Evolutionary conservation across 2,329 filamentous ascomycete genomes (phyloP).

Genomic region (Microdochium nivale): DNA sequence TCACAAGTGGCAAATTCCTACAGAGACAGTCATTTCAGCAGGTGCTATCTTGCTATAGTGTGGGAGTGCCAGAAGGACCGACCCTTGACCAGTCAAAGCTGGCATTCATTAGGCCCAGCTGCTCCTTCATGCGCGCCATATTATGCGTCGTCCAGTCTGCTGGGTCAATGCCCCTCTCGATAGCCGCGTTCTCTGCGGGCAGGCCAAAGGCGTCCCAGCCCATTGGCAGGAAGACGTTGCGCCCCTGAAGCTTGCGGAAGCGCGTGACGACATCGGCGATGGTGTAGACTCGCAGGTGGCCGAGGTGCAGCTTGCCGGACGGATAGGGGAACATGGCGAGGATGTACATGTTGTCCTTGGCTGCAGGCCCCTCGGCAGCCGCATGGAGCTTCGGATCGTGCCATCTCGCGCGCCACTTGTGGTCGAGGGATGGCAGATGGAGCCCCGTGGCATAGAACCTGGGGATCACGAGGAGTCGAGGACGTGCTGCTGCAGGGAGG

Average conservation of each 20-base stretch:
- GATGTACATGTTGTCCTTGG: conserved; percentile 50
- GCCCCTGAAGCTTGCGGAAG: conserved; percentile 65
- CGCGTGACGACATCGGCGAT: conserved; percentile 81
- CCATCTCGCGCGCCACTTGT: conserved; percentile 46
- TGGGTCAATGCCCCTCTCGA: conserved; percentile 72
- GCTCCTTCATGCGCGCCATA: conserved; percentile 76
- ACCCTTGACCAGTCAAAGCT: conserved; percentile 78
- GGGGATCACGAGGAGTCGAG: background rate
- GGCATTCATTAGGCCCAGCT: conserved; percentile 70
- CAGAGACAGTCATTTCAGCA: conserved; percentile 2
- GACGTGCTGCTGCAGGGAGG: background rate
- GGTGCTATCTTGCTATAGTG: conserved; percentile 6
- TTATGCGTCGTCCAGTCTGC: conserved; percentile 73
- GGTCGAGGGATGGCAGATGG: conserved; percentile 36
- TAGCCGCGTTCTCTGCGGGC: conserved; percentile 84
- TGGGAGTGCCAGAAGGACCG: conserved; percentile 25
- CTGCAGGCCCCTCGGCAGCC: conserved; percentile 2
- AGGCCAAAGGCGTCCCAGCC: conserved; percentile 92
- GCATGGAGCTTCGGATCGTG: conserved; percentile 9
- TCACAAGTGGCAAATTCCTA: conserved; percentile 81
- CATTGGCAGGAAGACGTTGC: conserved; percentile 77
- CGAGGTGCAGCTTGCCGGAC: conserved; percentile 77
- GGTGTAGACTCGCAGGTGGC: conserved; percentile 81
- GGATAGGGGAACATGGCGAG: conserved; percentile 93
- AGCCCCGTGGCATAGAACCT: conserved; percentile 17